phyloP scores from a whole-genome alignment of 75 land plant species.

The Ceratopteris richardii region DNA sequence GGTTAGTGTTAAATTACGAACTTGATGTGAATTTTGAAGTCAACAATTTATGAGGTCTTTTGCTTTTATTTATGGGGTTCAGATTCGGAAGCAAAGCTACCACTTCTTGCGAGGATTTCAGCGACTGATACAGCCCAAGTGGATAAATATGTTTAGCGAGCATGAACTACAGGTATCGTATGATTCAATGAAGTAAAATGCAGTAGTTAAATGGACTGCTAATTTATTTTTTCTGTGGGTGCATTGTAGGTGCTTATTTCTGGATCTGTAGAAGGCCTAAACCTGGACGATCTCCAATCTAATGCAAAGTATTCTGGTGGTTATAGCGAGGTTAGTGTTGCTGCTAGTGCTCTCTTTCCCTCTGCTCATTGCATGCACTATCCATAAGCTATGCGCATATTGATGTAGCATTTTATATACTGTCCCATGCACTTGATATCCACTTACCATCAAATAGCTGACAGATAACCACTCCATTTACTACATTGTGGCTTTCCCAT shows the following conservation, averaged over 20 bases:
- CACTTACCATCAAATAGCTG: too few species aligned
- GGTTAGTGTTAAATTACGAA: conserved; percentile 24
- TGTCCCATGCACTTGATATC: too few species aligned
- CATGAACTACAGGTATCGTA: conserved; percentile 78
- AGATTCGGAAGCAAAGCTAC: conserved; percentile 83
- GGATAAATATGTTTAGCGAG: conserved; percentile 95
- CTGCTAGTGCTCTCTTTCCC: neutral
- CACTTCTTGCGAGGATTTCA: conserved; percentile 84
- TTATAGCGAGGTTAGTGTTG: conserved; percentile 49
- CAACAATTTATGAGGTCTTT: too few species aligned
- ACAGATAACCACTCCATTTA: too few species aligned
- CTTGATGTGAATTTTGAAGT: too few species aligned
- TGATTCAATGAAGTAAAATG: too few species aligned
- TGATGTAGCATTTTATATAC: too few species aligned
- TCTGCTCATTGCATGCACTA: too few species aligned
- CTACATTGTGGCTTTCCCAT: too few species aligned
- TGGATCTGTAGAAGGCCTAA: conserved; percentile 81
- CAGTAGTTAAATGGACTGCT: too few species aligned
- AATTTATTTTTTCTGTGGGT: neutral
- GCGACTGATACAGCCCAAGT: conserved; percentile 72
- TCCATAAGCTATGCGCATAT: too few species aligned
- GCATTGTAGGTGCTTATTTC: conserved; percentile 68
- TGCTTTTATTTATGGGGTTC: conserved; percentile 5
- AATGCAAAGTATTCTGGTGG: conserved; percentile 77
- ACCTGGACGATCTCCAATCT: conserved; percentile 61